Percentiles rank a stretch among this genome's conserved stretches.
Evolutionary conservation across 1,139 yeast genomes (phyloP).

Genomic region (Protomyces arabidopsidicola): DNA sequence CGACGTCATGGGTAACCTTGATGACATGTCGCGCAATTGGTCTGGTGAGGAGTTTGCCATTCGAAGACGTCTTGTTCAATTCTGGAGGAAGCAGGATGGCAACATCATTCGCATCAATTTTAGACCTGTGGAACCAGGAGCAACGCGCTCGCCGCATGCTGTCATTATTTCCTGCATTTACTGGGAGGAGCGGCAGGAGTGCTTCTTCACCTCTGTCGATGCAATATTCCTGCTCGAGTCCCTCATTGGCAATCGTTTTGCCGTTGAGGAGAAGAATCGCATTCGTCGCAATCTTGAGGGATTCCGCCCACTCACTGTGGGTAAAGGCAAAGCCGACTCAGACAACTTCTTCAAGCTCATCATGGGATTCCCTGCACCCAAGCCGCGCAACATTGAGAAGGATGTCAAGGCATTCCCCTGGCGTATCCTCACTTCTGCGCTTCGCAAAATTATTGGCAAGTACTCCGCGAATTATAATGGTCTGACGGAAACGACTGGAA

Average conservation of each 20-base stretch:
- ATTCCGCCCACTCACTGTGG: conserved; percentile 58
- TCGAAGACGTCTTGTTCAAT: conserved; percentile 40
- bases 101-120: conserved; percentile 40
- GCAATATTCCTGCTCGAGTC: conserved; percentile 56
- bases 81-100: conserved; percentile 41
- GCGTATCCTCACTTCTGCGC: conserved; percentile 53
- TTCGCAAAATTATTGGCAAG: conserved; percentile 59
- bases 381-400: conserved; percentile 68
- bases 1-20: conserved; percentile 40
- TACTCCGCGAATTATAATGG: conserved; percentile 39
- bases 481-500: conserved; percentile 5
- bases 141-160: conserved; percentile 38
- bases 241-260: conserved; percentile 54
- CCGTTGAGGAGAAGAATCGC: conserved; percentile 66
- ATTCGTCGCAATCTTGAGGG: conserved; percentile 65
- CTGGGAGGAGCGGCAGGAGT: conserved; percentile 52
- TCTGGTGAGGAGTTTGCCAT: conserved; percentile 38
- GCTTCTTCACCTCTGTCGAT: conserved; percentile 63
- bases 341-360: conserved; percentile 53
- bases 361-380: conserved; percentile 62
- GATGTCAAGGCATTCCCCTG: conserved; percentile 67
- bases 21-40: conserved; percentile 40
- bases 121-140: conserved; percentile 37
- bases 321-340: conserved; percentile 48
- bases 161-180: conserved; percentile 55